phyloP scores from a whole-genome alignment of 805 yeast species.

The Candida hungchunana region DNA sequence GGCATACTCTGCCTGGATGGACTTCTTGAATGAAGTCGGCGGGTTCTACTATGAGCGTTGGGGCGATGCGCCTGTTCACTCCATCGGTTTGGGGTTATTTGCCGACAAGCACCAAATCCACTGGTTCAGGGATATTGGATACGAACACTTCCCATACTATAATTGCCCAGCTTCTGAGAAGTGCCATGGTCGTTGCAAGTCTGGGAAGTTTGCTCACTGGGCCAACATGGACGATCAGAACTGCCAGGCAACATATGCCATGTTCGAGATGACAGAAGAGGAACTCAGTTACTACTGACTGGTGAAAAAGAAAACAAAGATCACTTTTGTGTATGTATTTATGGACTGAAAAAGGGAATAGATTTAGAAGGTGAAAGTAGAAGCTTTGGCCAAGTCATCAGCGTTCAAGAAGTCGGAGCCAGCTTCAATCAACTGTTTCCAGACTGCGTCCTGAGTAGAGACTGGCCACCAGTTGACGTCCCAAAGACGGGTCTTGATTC shows the following conservation, averaged over 20 bases:
- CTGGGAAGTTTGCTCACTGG: slow-evolving; percentile 53
- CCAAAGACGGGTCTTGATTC: slow-evolving; percentile 64
- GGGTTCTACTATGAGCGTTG: slow-evolving; percentile 88
- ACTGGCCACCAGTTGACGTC: slow-evolving; percentile 72
- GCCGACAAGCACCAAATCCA: slow-evolving; percentile 67
- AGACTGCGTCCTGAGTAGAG: slow-evolving; percentile 38
- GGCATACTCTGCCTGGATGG: slow-evolving; percentile 61
- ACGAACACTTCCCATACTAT: slow-evolving; percentile 67
- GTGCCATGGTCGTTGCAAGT: slow-evolving; percentile 44
- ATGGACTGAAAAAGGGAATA: not conserved
- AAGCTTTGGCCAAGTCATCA: slow-evolving; percentile 50
- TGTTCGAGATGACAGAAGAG: slow-evolving; percentile 34
- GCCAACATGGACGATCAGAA: slow-evolving; percentile 57
- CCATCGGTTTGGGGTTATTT: slow-evolving; percentile 67
- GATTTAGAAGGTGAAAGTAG: slow-evolving; percentile 11
- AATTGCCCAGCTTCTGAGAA: slow-evolving; percentile 65
- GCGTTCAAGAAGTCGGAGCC: slow-evolving; percentile 63
- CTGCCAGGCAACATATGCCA: slow-evolving; percentile 71
- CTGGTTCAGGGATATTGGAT: slow-evolving; percentile 86
- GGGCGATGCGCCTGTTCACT: slow-evolving; percentile 94
- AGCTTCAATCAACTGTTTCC: slow-evolving; percentile 43
- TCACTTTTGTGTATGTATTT: no score
- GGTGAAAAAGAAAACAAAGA: no score
- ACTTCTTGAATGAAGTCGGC: slow-evolving; percentile 61
- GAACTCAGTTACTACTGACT: slow-evolving; percentile 24